Conservation (phyloP, 2,329 filamentous ascomycete species). For the Calonectria crousiana region DNA sequence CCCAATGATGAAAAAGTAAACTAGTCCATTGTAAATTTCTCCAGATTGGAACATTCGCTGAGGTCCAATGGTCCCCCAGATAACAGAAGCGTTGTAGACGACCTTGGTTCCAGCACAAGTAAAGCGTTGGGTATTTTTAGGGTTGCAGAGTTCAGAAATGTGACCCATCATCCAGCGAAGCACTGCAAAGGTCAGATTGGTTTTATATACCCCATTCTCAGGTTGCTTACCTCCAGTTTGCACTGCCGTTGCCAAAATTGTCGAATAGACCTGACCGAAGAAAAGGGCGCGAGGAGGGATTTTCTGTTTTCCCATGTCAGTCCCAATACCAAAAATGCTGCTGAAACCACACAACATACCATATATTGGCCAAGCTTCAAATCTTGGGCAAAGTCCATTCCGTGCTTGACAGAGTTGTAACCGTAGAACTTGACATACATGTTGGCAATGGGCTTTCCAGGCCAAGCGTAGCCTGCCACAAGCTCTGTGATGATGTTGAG, state of each 20-base stretch:
- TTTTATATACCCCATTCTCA: not conserved
- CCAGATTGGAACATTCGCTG: slow-evolving; percentile 24
- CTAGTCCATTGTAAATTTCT: slow-evolving; percentile 18
- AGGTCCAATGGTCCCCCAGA: slow-evolving; percentile 24
- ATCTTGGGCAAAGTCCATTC: slow-evolving; percentile 27
- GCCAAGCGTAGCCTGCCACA: slow-evolving; percentile 23
- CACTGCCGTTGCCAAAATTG: slow-evolving; percentile 15
- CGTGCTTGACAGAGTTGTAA: slow-evolving; percentile 27
- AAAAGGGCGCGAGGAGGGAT: slow-evolving; percentile 18
- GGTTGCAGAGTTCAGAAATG: slow-evolving; percentile 15
- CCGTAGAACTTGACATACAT: slow-evolving; percentile 27
- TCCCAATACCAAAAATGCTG: accelerated
- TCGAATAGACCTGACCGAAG: slow-evolving; percentile 20
- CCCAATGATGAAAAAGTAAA: slow-evolving; percentile 25
- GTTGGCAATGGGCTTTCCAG: slow-evolving; percentile 26
- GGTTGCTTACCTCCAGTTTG: slow-evolving; percentile 16
- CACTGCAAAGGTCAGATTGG: not conserved
- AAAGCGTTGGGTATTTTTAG: slow-evolving; percentile 20
- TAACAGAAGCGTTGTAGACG: slow-evolving; percentile 22
- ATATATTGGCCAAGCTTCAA: slow-evolving; percentile 25
- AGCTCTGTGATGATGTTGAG: slow-evolving; percentile 25
- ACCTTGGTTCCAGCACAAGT: slow-evolving; percentile 24
- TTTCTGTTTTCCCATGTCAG: slow-evolving; percentile 4
- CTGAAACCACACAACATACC: not conserved
- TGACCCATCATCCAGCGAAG: slow-evolving; percentile 27